Base-by-base conservation (phyloP, 1,139 yeast genomes). In the Pichia sp. region DNA sequence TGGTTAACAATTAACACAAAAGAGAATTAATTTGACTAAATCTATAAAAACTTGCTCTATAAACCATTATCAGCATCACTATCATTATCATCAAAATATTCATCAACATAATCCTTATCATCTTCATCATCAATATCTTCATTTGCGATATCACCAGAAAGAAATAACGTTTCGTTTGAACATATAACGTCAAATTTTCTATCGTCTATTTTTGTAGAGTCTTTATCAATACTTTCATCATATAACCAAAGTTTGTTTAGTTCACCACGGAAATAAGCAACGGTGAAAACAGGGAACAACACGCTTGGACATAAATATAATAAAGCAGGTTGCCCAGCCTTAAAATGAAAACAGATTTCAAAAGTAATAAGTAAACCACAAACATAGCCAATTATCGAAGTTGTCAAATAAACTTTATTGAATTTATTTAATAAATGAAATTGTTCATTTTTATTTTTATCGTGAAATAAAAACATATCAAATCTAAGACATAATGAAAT, bases 281-380 rank as follows among this genome's bases (percentile, higher is more conserved):
- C 60, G 0, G 60, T 42, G 1, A 67, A 41, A 1, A 72, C 69
- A 1, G 76, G 68, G 0, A 70, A 31, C 0, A 79, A 53, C 47
- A 83, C 55, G 5, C 73, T 63, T 5, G 91, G 90, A 8, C 82
- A 81, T 42, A 84, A 67, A 61, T 83, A 84, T 28, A 84, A 65
- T 54, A 84, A 68, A 0, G 90, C 90, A 0, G 90, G 90, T 65
- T 83, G 90, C 1, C 84, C 87, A 7, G 63, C 65, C 5, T 73
- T 61, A 56, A 60, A 77, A 2, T 62, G 50, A 46, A 69, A 67
- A 54, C 77, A 65, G 1, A 73, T 77, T 4, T 60, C 59, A 49
- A 75, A 68, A 1, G 88, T 79, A 1, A 66, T 50, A 0, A 67
- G 41, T 46, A 84, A 64, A 0, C 82, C 84, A 5, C 71, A 11